Evolutionary conservation across 2,329 filamentous ascomycete genomes (phyloP), one percentile per base, ranked within the genome.

Genomic region (Penicillium sp.): DNA sequence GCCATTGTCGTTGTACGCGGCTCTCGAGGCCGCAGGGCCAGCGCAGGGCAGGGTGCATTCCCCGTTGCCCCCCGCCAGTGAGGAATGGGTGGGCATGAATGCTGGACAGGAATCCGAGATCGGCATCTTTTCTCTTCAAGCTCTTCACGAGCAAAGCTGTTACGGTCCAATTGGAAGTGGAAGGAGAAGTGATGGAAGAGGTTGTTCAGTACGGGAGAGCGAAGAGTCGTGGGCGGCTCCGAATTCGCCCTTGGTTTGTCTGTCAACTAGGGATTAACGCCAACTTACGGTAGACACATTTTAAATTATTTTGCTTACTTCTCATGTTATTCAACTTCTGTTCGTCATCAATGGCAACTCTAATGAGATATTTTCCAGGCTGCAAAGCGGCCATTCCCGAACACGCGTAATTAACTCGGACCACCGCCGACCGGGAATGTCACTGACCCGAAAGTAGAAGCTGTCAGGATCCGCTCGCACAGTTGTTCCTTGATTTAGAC

Each of bases 61-160:
- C 54, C 39, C 46, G 48, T 46, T 46, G 39, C 50, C 48, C 55
- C 54, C 28, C 45, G 54, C 46, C 46, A 55, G 54, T 53, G 25
- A 62, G 48, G 61, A 63, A 63, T 63, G 60, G 45, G 40, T 30
- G 38, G 33, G 4, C 39, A 48, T 58, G 61, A 63, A 63, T 63
- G 60, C 49, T 62, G 27, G 33, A n/a, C 25, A 50, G 57, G 60
- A 61, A 63, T 63, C 47, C 18, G 33, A 18, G 56, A 51, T 57
- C 47, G 9, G 31, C 56, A 59, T 51, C 31, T 46, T 14, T 40
- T 30, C 10, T 4, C 20, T 30, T 25, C 11, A 14, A 24, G 18
- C 6, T 27, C 9, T 14, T 27, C 22, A 10, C 13, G 16, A 24
- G 0, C 0, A n/a, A 41, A 41, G 39, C 20, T 41, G 16, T 22